phyloP scores from a whole-genome alignment of 176 grass and related monocot genomes.

The Canna indica region DNA sequence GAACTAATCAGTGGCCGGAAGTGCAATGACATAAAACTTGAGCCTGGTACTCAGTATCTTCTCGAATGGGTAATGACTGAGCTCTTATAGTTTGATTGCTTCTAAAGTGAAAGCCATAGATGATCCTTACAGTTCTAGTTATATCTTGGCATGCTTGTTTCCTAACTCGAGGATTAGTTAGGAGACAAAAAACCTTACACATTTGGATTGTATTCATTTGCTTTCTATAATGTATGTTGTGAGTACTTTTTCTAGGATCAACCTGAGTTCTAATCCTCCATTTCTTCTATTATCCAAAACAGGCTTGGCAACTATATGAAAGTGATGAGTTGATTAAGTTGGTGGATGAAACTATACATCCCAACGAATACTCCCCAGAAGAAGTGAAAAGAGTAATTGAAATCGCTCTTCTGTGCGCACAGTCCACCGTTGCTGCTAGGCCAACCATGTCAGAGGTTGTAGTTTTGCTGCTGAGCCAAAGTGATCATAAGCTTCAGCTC shows the following conservation, averaged over 20 bases:
- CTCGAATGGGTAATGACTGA: slow-evolving; percentile 59
- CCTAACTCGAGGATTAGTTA: no score
- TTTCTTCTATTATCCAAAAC: slow-evolving; percentile 2
- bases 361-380: slow-evolving; percentile 36
- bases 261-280: neutral
- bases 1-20: slow-evolving; percentile 81
- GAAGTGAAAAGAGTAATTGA: slow-evolving; percentile 52
- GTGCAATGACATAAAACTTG: slow-evolving; percentile 59
- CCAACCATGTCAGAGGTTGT: slow-evolving; percentile 72
- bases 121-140: neutral
- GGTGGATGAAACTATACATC: slow-evolving; percentile 48
- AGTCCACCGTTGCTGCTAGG: slow-evolving; percentile 48
- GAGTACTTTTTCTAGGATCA: slow-evolving; percentile 2
- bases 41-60: slow-evolving; percentile 57
- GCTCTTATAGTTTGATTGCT: neutral
- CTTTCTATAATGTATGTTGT: neutral
- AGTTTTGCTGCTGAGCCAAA: slow-evolving; percentile 49
- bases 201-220: neutral
- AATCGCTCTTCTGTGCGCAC: slow-evolving; percentile 77
- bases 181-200: no score
- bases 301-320: slow-evolving; percentile 75
- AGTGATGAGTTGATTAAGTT: slow-evolving; percentile 35
- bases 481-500: slow-evolving; percentile 26
- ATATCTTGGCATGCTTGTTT: neutral
- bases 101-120: neutral